Conservation (phyloP, 768 basidiomycete species). For the Podaxis sp. region DNA sequence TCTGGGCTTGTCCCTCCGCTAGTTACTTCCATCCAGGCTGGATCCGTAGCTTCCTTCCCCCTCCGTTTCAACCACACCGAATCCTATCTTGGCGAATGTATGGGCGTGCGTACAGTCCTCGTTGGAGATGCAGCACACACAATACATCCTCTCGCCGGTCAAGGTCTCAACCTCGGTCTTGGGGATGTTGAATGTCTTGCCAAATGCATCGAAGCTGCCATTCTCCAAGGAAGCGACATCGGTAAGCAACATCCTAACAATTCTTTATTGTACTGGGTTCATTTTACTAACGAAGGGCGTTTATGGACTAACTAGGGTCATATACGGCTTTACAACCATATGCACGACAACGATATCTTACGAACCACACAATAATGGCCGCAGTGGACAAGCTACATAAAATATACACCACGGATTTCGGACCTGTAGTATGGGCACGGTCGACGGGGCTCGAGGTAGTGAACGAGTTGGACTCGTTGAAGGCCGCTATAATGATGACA, state of each 20-base stretch:
- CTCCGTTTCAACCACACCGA: slow-evolving; percentile 84
- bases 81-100: slow-evolving; percentile 73
- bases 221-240: slow-evolving; percentile 72
- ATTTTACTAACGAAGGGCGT: neutral
- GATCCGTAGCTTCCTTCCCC: slow-evolving; percentile 86
- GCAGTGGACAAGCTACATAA: slow-evolving; percentile 89
- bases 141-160: slow-evolving; percentile 91
- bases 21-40: slow-evolving; percentile 63
- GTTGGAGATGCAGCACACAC: slow-evolving; percentile 97
- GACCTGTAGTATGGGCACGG: slow-evolving; percentile 80
- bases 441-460: slow-evolving; percentile 86
- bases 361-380: slow-evolving; percentile 82
- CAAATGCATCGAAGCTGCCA: slow-evolving; percentile 53
- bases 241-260: slow-evolving; percentile 42
- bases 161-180: slow-evolving; percentile 93
- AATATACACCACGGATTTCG: slow-evolving; percentile 65
- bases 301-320: slow-evolving; percentile 44
- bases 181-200: slow-evolving; percentile 76
- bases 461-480: slow-evolving; percentile 83
- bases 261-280: neutral
- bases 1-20: slow-evolving; percentile 69
- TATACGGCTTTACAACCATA: slow-evolving; percentile 74
- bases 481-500: slow-evolving; percentile 77
- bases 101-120: slow-evolving; percentile 69
- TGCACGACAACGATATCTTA: slow-evolving; percentile 74